Base-by-base conservation (phyloP, 164 flowering plant genomes). In the Vitis cinerea region DNA sequence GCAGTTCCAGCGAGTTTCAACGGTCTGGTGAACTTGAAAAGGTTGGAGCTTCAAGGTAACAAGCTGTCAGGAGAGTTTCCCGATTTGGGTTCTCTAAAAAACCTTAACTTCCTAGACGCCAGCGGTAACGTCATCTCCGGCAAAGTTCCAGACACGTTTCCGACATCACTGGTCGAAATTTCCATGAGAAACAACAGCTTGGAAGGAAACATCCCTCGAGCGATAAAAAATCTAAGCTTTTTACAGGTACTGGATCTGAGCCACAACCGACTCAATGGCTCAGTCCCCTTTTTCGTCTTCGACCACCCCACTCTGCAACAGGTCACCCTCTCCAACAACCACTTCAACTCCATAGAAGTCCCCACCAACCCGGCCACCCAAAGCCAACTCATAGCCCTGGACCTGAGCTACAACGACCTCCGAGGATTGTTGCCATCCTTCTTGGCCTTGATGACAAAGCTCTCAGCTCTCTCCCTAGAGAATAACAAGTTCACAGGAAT, bases 241-340 rank as follows among this genome's bases (percentile, higher is more conserved):
- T 66, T 92, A 2, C 94, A 92, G 67, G 99, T 95, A 1, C 19
- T 95, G 56, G 98, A 95, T 76, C 82, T 95, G 69, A 88, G 94
- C 75, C 74, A 85, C 76, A 95, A 93, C 83, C 48, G 16, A n/a
- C 84, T 95, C 71, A 70, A 76, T 4, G 98, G 91, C 70, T 50
- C 89, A 10, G 81, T 91, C 16, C 87, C 90, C 8, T 65, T 82
- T 30, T 37, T 57, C 49, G 72, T 91, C 13, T 95, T 95, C 83
- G 68, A 75, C 10, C 99, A 90, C 71, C 90, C 86, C 12, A 83
- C 94, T 17, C 81, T 95, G 16, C 86, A 95, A 72, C 99, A 95
- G 64, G 85, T 95, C 52, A 85, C 88, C 1, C 88, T 95, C 50
- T 83, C 98, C 16, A 72, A 77, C 83, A 95, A 95, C 80, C 71